Evolutionary conservation across 1,284 basidiomycete species (phyloP), one percentile per base, ranked within the genome.

Genomic region (Exsudoporus floridanus): DNA sequence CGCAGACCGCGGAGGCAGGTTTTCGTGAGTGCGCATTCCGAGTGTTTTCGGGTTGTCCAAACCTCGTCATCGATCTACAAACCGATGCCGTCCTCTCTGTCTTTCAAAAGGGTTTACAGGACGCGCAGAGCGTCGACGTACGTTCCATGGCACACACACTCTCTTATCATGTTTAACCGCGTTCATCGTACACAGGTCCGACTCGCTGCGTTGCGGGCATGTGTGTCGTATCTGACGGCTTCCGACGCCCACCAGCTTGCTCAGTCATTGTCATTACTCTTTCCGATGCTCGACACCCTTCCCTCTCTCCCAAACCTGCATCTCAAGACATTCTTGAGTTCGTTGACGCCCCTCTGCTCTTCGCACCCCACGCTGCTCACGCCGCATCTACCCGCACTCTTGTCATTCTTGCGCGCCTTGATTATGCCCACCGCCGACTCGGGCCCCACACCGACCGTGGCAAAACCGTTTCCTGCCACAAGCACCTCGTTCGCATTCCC

Each of bases 401-500:
- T 90, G 21, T 73, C 79, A 1, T 89, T 89, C 67, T 73, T 91
- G 28, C 84, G 84, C 0, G 72, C 78, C 3, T 72, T 90, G 34
- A 77, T 90, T 33, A 75, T 87, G 31, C 83, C 84, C 0, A 70
- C 76, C 10, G 77, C 81, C 4, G 82, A 92, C 53, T 79, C 82
- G 2, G 87, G 86, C 2, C 86, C 87, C 0, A 90, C 87, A 0
- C 88, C 88, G 0, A 90, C 88, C 0, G 78, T 87, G 2, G 78
- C 80, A 16, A 75, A 80, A 7, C 87, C 86, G 1, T 86, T 85
- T 58, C 84, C 83, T 0, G 67, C 61, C n/a, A 62, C 63, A 2
- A 58, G 25, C 5, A 55, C 66, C 33, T 70, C 67, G 1, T 87
- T 86, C 58, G 65, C 78, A 7, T 88, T 85, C 60, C 83, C 83